Conservation (phyloP, 768 basidiomycete genomes). For the Russula virescens region DNA sequence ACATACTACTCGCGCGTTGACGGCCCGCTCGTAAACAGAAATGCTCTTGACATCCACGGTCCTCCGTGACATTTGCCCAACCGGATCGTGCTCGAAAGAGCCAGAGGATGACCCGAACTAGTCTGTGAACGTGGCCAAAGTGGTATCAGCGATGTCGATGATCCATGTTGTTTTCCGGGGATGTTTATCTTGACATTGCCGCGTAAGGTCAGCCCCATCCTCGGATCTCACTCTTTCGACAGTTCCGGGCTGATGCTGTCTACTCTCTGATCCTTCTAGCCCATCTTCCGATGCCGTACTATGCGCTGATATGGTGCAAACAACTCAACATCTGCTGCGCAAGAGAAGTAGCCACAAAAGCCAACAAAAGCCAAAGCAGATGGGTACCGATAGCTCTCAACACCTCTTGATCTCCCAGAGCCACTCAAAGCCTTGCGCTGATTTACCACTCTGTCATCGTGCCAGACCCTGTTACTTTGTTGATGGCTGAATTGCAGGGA, state of each 20-base stretch:
- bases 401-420: background rate
- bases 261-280: background rate
- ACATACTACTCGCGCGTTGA: background rate
- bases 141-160: background rate
- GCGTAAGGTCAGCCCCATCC: background rate
- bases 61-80: background rate
- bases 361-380: background rate
- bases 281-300: background rate
- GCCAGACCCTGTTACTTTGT: background rate
- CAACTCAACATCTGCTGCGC: background rate
- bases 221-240: background rate
- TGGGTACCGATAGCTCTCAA: background rate
- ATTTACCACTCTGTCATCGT: background rate
- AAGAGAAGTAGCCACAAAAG: background rate
- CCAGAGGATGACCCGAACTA: background rate
- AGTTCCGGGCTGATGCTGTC: background rate
- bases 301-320: background rate
- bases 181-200: background rate
- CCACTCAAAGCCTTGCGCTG: background rate
- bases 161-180: background rate
- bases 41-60: background rate
- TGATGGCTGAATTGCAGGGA: background rate
- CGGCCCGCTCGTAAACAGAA: background rate
- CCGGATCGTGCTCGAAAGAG: background rate
- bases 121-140: background rate